Conservation (phyloP, 331 rosid species). For the Malus hybrid region DNA sequence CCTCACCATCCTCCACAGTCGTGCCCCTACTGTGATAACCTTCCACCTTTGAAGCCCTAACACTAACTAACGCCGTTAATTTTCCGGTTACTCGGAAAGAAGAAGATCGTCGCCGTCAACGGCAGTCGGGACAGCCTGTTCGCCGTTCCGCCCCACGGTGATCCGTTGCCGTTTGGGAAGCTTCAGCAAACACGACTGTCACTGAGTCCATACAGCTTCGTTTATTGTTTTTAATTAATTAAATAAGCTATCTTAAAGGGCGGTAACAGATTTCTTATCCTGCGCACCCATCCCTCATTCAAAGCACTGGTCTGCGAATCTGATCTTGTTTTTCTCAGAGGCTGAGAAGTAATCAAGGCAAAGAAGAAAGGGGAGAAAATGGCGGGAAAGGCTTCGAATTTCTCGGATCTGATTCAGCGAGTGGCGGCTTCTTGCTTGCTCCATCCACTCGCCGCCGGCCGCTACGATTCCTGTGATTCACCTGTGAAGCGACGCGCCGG, state of each 20-base stretch:
- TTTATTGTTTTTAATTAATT: background rate
- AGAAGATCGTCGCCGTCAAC: background rate
- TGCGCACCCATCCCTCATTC: background rate
- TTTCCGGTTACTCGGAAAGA: background rate
- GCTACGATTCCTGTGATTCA: constrained; percentile 16
- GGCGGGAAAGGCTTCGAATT: constrained; percentile 74
- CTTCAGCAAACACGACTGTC: background rate
- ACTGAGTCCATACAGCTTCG: background rate
- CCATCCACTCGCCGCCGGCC: constrained; percentile 62
- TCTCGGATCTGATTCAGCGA: constrained; percentile 92
- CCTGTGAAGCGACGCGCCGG: constrained; percentile 1
- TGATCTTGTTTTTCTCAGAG: constrained; percentile 11
- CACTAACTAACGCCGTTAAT: background rate
- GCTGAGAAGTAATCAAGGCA: background rate
- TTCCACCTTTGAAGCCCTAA: background rate
- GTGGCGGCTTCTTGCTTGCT: constrained; percentile 85
- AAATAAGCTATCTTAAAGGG: background rate
- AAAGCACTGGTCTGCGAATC: background rate
- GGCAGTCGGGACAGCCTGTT: background rate
- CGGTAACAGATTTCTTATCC: background rate
- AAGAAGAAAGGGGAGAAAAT: constrained; percentile 35
- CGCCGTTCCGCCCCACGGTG: background rate
- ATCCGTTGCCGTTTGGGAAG: background rate
- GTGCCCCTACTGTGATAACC: too few species aligned
- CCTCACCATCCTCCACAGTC: background rate